Evolutionary conservation across 2,329 filamentous ascomycete genomes (phyloP), one percentile per base, ranked within the genome.

Genomic region (Ophiocordyceps camponoti-saundersi): DNA sequence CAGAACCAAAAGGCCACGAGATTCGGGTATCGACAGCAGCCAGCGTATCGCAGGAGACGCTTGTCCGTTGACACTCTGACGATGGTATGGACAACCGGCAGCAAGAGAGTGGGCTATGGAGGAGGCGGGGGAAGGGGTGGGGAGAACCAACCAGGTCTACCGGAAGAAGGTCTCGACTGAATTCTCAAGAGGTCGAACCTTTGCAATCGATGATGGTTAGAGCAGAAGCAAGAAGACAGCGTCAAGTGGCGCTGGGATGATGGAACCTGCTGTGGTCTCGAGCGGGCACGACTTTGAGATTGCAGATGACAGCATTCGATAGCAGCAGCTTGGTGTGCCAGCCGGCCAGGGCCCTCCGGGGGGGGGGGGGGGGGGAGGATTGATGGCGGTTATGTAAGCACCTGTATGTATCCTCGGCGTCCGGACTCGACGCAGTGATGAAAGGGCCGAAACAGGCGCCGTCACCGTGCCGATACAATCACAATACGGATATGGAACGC

Each of bases 241-340:
- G 18, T 20, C 11, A 32, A 46, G 46, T 12, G 44, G 34, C 23
- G 46, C 30, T 6, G 21, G 3, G 41, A 42, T 42, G 39, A 32
- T 18, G 45, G 22, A 15, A 21, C 36, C 34, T 20, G 44, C 26
- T 22, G 32, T 21, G 42, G 7, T 12, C 18, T 36, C 32, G 23
- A 20, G 47, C 29, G 21, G 48, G 13, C 45, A 45, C 46, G 44
- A 41, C 45, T 47, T 49, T 47, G 45, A 44, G 36, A 40, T 46
- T 61, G 56, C 56, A 53, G 53, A 59, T 60, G 56, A 54, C 56
- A 56, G 50, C 53, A 54, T 55, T 55, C 55, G 54, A 54, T 53
- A 53, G 50, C 51, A 52, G 48, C 51, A 49, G 44, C 50, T 55
- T 49, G 55, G 56, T 56, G 59, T 20, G 36, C 51, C 50, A 47